A percentile compares a stretch with the other conserved stretches of the same genome.
phyloP scores from a whole-genome alignment of 1,139 yeast species.

The Zygoascus hellenicus region DNA sequence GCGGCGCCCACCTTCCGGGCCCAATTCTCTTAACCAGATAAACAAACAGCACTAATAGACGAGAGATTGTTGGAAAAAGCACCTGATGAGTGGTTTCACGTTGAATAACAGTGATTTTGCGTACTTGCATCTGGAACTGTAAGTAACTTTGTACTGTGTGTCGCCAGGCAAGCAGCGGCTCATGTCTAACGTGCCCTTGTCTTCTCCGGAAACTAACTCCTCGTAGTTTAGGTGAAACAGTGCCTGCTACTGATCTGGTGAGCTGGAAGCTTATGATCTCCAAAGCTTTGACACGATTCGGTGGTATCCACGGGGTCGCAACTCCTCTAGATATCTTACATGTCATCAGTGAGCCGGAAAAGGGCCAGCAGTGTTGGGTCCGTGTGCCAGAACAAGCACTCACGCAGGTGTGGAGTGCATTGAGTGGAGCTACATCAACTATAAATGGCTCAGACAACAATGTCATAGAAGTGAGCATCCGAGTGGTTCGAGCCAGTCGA shows the following conservation, averaged over 20 bases:
- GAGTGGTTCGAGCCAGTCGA: constrained; percentile 26
- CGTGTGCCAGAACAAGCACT: constrained; percentile 26
- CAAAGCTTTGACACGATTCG: constrained; percentile 33
- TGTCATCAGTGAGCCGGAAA: constrained; percentile 15
- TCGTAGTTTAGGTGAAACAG: constrained; percentile 8
- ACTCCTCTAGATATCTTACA: constrained; percentile 39
- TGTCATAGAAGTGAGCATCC: constrained; percentile 18
- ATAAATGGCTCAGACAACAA: constrained; percentile 9
- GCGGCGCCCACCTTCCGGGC: not conserved
- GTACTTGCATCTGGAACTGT: constrained; percentile 35
- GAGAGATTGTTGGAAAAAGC: not conserved
- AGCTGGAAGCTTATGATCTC: constrained; percentile 41
- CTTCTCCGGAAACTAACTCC: constrained; percentile 1
- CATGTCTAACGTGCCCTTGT: too few relatives aligned
- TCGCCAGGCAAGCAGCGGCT: too few relatives aligned
- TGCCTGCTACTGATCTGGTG: constrained; percentile 31
- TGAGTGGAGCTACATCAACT: constrained; percentile 21
- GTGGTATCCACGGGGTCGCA: constrained; percentile 42
- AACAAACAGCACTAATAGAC: not conserved
- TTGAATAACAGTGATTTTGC: constrained; percentile 35
- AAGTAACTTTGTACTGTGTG: constrained; percentile 23
- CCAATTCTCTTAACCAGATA: not conserved
- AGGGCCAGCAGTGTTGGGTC: constrained; percentile 24
- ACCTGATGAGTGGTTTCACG: not conserved
- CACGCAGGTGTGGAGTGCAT: constrained; percentile 24